A percentile compares a stretch with the other conserved stretches of the same genome.
These are phyloP conservation scores for Phaeolepiota aurea DNA, from an alignment of 768 basidiomycete species.

Conservation along the genomic window DNA sequence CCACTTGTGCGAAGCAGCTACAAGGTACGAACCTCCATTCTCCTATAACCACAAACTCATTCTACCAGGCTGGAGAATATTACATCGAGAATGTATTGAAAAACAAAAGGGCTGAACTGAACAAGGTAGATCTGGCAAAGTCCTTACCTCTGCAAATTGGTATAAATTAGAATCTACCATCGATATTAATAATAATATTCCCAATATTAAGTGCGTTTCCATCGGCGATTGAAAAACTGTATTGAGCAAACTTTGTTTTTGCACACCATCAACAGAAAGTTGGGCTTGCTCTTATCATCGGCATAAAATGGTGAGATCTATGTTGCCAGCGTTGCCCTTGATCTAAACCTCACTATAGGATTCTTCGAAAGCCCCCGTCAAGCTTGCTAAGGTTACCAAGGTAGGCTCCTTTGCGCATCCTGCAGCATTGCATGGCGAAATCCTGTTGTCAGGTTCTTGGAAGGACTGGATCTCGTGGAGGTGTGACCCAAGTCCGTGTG, in stretches of 20 bases:
- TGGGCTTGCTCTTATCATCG: neutral
- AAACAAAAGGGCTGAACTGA: conserved; percentile 39
- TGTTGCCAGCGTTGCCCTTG: conserved; percentile 2
- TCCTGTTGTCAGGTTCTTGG: conserved; percentile 83
- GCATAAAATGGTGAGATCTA: conserved; percentile 24
- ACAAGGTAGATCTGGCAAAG: conserved; percentile 17
- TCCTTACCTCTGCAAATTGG: conserved; percentile 13
- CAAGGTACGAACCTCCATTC: conserved; percentile 52
- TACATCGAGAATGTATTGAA: conserved; percentile 88
- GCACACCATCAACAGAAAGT: conserved; percentile 20
- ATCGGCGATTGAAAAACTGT: conserved; percentile 17
- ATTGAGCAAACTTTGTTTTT: conserved; percentile 21
- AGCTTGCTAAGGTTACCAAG: conserved; percentile 97
- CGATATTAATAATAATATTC: neutral
- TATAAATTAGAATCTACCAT: neutral
- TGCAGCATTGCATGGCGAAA: neutral
- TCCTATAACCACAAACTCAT: conserved; percentile 4
- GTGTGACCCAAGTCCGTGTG: conserved; percentile 98
- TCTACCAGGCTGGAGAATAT: conserved; percentile 84
- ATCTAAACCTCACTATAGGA: conserved; percentile 37
- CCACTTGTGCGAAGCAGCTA: conserved; percentile 95
- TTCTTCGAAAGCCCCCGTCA: conserved; percentile 86
- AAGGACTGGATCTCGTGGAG: conserved; percentile 97
- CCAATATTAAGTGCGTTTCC: no score
- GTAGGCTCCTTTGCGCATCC: conserved; percentile 26